Base-by-base conservation (phyloP, 202 grass and related monocot species). In the Carex sylvatica region DNA sequence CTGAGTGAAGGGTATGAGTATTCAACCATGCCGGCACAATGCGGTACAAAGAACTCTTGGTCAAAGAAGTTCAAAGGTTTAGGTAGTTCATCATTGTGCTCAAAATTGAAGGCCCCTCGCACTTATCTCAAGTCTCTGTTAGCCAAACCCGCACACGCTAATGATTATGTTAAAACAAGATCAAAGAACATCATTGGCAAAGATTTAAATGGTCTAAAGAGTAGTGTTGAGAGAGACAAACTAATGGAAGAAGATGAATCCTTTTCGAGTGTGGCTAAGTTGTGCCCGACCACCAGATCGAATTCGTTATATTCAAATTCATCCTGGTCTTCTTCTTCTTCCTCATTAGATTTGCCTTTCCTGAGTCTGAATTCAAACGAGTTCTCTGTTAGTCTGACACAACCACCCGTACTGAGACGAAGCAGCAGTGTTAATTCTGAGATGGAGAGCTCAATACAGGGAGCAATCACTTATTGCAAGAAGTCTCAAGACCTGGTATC, bases 391-490 rank as follows among this genome's bases (percentile, higher is more conserved):
- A 73, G 76, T 55, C 31, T 12, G 6, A 83, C 78, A 42, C 77
- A 79, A 12, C 64, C 5, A n/a, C 83, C 89, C 42, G 84, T 73
- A 80, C 89, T 99, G 81, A 80, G 87, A 83, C 90, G 91, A 89
- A 96, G 93, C 80, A 96, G 93, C 88, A 99, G 91, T 83, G 93
- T 85, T 23, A 94, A 89, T 87, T 96, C 91, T 7, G 97, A 99
- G 80, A 83, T 82, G 65, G 97, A 99, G 86, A 96, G 88, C 84
- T 92, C 97, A 9, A 96, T 99, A 87, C 93, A 96, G 74, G 91
- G 97, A 4, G 87, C 92, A 9, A 99, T 99, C 58, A 91, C 93
- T 49, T 94, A 96, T 80, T 99, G 97, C 88, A 96, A 99, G 85
- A 99, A 84, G 75, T 99, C 97, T 2, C 96, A 96, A 80, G 90